phyloP scores from a whole-genome alignment of 352 stramenopile species.

The Thraustochytrium striatum region DNA sequence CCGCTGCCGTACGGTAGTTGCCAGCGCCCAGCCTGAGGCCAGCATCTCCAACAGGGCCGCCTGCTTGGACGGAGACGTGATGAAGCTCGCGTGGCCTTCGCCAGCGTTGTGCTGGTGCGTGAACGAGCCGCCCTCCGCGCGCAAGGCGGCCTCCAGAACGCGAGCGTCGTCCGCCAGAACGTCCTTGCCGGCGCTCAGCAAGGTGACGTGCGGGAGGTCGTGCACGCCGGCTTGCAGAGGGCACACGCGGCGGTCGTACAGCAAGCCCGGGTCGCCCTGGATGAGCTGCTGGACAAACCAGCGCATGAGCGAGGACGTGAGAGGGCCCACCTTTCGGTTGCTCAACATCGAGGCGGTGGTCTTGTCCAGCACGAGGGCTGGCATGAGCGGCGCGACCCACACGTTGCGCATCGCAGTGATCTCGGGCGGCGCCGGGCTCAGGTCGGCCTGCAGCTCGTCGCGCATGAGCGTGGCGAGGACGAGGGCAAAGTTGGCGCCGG shows the following conservation, averaged over 20 bases:
- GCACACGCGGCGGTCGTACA: too few species aligned
- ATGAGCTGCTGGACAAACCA: neutral
- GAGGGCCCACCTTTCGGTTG: too few species aligned
- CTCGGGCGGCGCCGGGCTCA: too few species aligned
- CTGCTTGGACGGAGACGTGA: neutral
- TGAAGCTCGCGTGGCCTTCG: neutral
- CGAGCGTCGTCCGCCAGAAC: too few species aligned
- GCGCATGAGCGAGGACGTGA: neutral
- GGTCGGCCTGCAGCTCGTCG: slow-evolving; percentile 17
- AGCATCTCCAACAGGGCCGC: neutral
- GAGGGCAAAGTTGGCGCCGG: neutral
- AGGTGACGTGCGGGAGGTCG: neutral
- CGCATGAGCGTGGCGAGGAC: slow-evolving; percentile 10
- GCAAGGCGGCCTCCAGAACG: neutral
- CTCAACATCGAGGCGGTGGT: too few species aligned
- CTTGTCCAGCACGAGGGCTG: too few species aligned
- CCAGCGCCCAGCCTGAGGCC: neutral
- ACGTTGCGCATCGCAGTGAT: too few species aligned
- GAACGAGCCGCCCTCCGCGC: neutral
- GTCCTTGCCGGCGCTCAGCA: neutral
- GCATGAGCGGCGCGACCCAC: too few species aligned
- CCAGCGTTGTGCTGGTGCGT: too few species aligned
- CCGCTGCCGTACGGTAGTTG: neutral
- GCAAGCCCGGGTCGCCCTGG: neutral
- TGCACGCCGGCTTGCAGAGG: too few species aligned